Conservation (phyloP, 192 early-diverging fungal species). For the Thamnidium elegans region DNA sequence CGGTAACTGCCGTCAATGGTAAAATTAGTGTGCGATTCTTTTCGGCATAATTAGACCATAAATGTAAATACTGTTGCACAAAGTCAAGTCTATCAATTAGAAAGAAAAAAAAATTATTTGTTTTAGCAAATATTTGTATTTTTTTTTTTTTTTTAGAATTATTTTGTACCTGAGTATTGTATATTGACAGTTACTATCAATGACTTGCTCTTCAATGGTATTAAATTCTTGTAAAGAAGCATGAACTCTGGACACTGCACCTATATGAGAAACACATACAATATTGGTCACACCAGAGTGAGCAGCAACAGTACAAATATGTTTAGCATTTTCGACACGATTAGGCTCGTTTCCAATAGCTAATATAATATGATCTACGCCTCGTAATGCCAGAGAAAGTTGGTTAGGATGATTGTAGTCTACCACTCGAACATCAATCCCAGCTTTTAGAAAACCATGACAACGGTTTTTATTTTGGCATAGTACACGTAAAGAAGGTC, state of each 20-base stretch:
- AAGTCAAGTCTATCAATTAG: constrained; percentile 27
- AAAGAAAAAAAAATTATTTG: not conserved
- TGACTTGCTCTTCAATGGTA: constrained; percentile 29
- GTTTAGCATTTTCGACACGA: constrained; percentile 20
- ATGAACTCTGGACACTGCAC: constrained; percentile 19
- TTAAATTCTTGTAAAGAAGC: constrained; percentile 23
- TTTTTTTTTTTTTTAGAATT: not conserved
- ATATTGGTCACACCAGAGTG: constrained; percentile 28
- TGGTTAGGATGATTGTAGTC: constrained; percentile 28
- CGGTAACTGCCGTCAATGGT: constrained; percentile 15
- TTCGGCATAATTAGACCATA: constrained; percentile 31
- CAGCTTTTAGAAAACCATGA: constrained; percentile 17
- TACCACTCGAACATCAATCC: constrained; percentile 20
- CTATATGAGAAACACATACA: constrained; percentile 32
- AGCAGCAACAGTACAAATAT: constrained; percentile 19
- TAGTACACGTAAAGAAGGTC: constrained; percentile 15
- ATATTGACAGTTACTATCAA: constrained; percentile 19
- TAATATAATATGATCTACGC: constrained; percentile 26
- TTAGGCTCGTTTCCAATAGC: constrained; percentile 28
- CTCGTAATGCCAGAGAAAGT: constrained; percentile 22
- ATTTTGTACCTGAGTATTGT: constrained; percentile 31
- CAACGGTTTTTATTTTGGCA: constrained; percentile 25
- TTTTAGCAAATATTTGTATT: not conserved
- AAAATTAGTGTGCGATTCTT: constrained; percentile 21
- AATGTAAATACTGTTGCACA: constrained; percentile 33